Evolutionary conservation across 2,329 filamentous ascomycete species (phyloP), one percentile per base, ranked within the genome.

Genomic region (Aurifilum marmelostoma): DNA sequence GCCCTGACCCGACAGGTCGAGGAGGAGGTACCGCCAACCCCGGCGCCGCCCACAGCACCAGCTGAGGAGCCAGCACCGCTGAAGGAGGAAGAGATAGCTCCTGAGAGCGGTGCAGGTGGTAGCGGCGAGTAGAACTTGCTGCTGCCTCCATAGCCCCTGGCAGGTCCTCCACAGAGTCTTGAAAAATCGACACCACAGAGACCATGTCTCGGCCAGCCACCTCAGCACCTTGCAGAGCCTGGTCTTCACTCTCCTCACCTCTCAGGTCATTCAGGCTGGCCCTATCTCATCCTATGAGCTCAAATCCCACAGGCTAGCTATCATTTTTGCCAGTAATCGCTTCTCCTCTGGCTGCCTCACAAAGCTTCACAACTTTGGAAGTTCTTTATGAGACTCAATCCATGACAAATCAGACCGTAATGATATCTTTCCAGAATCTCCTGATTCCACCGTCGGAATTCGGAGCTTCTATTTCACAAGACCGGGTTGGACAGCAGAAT

Each of bases 1-100:
- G 62, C 54, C 27, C 58, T 71, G 50, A 69, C 54, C 47, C 63
- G 59, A 32, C 69, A 71, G 32, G 69, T 65, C 3, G 69, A 71
- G 65, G 69, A 71, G 34, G 69, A 71, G 14, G 39, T 32, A 41
- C 69, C 39, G 27, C 61, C 69, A 6, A 54, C 64, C 12, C 59
- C 69, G 56, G 37, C 59, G 18, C 64, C 65, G 0, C 27, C 60
- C 39, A 16, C 14, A 41, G 21, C 47, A 27, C 8, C 58, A 21
- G 52, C 24, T 50, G 52, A 43, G 34, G 24, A 41, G 6, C 4
- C 11, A 37, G 59, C 12, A 16, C 59, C 34, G 61, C 34, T 14
- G 8, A 29, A 37, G 14, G 11, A 32, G 24, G 39, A n/a, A n/a
- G 61, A 47, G 61, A 34, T 27, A 9, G 61, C 24, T 14, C 37